phyloP scores from a whole-genome alignment of 2,329 filamentous ascomycete genomes.

The Saccharata proteae region DNA sequence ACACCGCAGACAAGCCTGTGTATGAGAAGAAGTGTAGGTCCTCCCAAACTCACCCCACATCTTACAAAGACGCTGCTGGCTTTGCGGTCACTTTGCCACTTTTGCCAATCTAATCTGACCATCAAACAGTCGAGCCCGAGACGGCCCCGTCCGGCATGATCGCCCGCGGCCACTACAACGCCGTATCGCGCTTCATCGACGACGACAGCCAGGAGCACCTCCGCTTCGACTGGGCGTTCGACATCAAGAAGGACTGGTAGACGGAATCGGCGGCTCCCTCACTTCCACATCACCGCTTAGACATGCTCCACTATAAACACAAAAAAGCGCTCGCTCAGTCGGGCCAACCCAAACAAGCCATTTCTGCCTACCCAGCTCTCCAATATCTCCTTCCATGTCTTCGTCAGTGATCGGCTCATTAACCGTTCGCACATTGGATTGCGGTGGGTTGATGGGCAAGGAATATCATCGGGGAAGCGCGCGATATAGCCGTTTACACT shows the following conservation, averaged over 20 bases:
- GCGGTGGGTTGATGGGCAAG: too few relatives aligned
- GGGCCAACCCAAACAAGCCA: too few relatives aligned
- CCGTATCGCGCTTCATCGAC: slow-evolving; percentile 81
- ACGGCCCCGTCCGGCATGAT: slow-evolving; percentile 88
- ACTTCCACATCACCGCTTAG: too few relatives aligned
- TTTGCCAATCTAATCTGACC: slow-evolving; percentile 6
- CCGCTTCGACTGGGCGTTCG: slow-evolving; percentile 89
- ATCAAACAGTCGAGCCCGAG: slow-evolving; percentile 70
- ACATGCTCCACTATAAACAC: too few relatives aligned
- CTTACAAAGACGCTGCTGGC: not conserved
- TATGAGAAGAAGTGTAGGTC: slow-evolving; percentile 87
- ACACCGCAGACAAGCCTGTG: slow-evolving; percentile 70
- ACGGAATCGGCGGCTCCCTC: too few relatives aligned
- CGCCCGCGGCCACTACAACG: slow-evolving; percentile 79
- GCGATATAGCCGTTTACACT: too few relatives aligned
- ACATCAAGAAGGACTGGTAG: slow-evolving; percentile 95
- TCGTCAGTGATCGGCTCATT: too few relatives aligned
- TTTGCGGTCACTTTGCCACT: not conserved
- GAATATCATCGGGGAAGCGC: too few relatives aligned
- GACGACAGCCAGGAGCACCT: slow-evolving; percentile 88
- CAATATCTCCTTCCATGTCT: too few relatives aligned
- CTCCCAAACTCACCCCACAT: not conserved
- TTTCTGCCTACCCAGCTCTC: too few relatives aligned
- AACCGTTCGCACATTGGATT: too few relatives aligned
- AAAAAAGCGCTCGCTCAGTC: too few relatives aligned